These are phyloP conservation scores for Thyridium curvatum DNA, from an alignment of 2,329 filamentous ascomycete genomes.

Conservation along the genomic window DNA sequence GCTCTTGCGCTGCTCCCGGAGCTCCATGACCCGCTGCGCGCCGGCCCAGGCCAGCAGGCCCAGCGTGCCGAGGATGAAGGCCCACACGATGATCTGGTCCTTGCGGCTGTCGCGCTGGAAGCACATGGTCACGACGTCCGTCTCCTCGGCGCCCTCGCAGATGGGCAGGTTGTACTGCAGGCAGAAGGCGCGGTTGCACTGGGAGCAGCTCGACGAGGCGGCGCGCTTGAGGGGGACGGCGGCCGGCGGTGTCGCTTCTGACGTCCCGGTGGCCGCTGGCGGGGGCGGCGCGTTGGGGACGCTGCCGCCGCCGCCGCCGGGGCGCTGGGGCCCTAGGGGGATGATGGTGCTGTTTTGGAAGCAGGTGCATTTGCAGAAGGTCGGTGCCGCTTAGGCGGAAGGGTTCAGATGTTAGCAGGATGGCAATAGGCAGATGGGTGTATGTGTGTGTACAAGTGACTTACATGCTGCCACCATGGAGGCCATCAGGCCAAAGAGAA, in stretches of 20 bases:
- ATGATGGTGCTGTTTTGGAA: conserved; percentile 66
- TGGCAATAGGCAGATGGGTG: conserved; percentile 1
- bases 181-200: conserved; percentile 61
- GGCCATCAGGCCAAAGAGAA: conserved; percentile 26
- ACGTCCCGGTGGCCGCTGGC: conserved; percentile 10
- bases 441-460: conserved; percentile 11
- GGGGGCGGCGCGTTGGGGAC: conserved; percentile 12
- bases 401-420: conserved; percentile 14
- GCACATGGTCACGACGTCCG: conserved; percentile 55
- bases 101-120: conserved; percentile 64
- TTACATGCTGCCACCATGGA: conserved; percentile 34
- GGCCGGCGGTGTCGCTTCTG: conserved; percentile 7
- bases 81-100: conserved; percentile 61
- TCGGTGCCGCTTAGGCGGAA: conserved; percentile 43
- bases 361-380: conserved; percentile 66
- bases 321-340: conserved; percentile 42
- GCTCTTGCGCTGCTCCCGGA: conserved; percentile 21
- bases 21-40: conserved; percentile 40
- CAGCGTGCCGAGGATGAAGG: conserved; percentile 52
- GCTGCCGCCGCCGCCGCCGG: conserved; percentile 6
- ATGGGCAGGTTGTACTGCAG: conserved; percentile 54
- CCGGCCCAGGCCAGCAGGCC: conserved; percentile 56
- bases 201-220: conserved; percentile 44
- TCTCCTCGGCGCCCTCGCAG: conserved; percentile 55
- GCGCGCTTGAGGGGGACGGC: conserved; percentile 21